A percentile compares a stretch with the other conserved stretches of the same genome.
These are phyloP conservation scores for Medicago ruthenica DNA, from an alignment of 306 rosid genomes.

Conservation along the genomic window DNA sequence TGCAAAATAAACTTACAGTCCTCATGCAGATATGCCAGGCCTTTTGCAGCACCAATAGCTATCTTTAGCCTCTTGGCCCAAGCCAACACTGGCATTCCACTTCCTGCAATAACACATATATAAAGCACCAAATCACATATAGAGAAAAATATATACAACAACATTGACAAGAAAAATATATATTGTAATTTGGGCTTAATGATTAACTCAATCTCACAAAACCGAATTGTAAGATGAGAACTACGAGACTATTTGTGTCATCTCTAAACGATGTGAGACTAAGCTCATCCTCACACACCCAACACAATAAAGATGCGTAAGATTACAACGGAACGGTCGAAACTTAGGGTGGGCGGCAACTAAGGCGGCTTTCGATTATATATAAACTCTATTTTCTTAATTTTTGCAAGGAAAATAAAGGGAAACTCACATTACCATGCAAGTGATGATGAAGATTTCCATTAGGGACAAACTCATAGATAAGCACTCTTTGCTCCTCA, in stretches of 20 bases:
- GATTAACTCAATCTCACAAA: not conserved
- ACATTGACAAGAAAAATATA: not conserved
- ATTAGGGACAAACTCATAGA: constrained; percentile 89
- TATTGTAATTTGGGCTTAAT: not conserved
- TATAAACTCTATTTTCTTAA: constrained; percentile 1
- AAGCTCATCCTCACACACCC: not conserved
- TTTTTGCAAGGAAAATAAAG: constrained; percentile 13
- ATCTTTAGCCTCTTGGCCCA: constrained; percentile 84
- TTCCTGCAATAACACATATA: constrained; percentile 49
- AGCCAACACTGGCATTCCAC: constrained; percentile 70
- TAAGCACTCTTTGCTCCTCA: constrained; percentile 72
- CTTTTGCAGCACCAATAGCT: constrained; percentile 92
- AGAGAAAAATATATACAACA: not conserved
- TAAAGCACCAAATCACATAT: constrained; percentile 34
- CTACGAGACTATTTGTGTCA: not conserved
- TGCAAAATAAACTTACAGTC: constrained; percentile 70
- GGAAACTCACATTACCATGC: constrained; percentile 70
- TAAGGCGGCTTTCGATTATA: not conserved
- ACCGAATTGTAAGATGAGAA: not conserved
- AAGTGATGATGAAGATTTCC: constrained; percentile 87
- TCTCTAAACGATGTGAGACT: not conserved
- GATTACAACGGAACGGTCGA: not conserved
- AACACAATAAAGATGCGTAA: not conserved
- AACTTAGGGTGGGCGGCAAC: no score
- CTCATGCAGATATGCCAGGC: constrained; percentile 90